phyloP scores from a whole-genome alignment of 2,329 filamentous ascomycete genomes.

The Fusarium udum region DNA sequence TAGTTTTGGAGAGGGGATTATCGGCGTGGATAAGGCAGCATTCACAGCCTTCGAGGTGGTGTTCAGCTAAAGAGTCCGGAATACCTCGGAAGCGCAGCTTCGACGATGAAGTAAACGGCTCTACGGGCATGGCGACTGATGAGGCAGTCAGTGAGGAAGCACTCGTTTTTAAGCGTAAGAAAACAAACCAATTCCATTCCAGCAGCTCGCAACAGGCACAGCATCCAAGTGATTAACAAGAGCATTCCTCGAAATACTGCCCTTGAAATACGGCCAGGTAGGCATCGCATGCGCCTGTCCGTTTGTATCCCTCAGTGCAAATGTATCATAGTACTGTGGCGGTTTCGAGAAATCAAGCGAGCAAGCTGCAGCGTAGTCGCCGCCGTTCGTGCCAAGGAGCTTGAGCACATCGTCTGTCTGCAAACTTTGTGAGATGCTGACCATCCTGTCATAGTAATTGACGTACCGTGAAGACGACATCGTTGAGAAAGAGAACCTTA shows the following conservation, averaged over 20 bases:
- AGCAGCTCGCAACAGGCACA: constrained; percentile 58
- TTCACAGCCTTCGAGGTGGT: constrained; percentile 79
- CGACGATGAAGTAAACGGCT: constrained; percentile 61
- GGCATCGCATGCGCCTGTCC: constrained; percentile 62
- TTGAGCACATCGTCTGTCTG: constrained; percentile 65
- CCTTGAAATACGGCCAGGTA: constrained; percentile 69
- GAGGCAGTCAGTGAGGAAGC: background rate
- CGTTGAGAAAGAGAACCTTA: constrained; percentile 70
- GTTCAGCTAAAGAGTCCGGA: constrained; percentile 66
- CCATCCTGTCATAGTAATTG: background rate
- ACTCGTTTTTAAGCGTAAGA: background rate
- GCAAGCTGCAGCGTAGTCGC: constrained; percentile 70
- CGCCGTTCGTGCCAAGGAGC: constrained; percentile 65
- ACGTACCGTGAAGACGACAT: constrained; percentile 68
- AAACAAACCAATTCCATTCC: constrained; percentile 54
- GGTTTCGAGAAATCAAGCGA: constrained; percentile 67
- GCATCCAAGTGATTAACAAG: constrained; percentile 58
- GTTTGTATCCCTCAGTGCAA: constrained; percentile 65
- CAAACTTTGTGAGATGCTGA: background rate
- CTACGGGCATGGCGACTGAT: constrained; percentile 60
- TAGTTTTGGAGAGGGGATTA: constrained; percentile 63
- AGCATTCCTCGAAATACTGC: constrained; percentile 60
- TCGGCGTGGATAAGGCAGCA: constrained; percentile 82
- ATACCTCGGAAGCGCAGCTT: constrained; percentile 70
- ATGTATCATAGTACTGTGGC: constrained; percentile 69